A percentile compares a stretch with the other conserved stretches of the same genome.
Evolutionary conservation across 108 stramenopile genomes (phyloP).

Genomic region (Pelagomonas calceolata): DNA sequence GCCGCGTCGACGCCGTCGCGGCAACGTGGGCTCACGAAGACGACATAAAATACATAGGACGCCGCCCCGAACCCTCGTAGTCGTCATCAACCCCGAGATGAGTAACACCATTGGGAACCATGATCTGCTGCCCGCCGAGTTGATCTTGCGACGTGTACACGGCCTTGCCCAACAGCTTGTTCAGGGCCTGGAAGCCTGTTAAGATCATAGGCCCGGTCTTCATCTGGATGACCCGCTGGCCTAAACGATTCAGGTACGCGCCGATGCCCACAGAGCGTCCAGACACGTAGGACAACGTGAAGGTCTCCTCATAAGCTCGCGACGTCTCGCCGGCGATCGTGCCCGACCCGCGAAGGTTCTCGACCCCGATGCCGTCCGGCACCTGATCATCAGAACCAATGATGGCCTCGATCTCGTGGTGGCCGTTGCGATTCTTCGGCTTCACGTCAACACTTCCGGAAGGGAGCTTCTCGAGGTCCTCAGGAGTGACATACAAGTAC

Average conservation of each 20-base stretch:
- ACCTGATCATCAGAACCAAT: constrained; percentile 57
- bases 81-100: constrained; percentile 85
- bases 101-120: constrained; percentile 89
- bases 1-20: too few species aligned
- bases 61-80: constrained; percentile 71
- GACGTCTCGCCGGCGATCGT: constrained; percentile 98
- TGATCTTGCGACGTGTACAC: constrained; percentile 95
- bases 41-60: too few species aligned
- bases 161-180: constrained; percentile 92
- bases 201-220: constrained; percentile 81
- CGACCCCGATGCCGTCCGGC: constrained; percentile 87
- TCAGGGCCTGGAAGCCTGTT: constrained; percentile 85
- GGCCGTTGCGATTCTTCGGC: constrained; percentile 58
- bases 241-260: constrained; percentile 80
- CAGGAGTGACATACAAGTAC: constrained; percentile 85
- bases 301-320: constrained; percentile 86
- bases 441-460: constrained; percentile 73
- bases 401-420: constrained; percentile 76
- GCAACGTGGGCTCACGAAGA: too few species aligned
- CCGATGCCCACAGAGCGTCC: constrained; percentile 91
- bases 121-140: constrained; percentile 94
- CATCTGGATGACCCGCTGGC: constrained; percentile 86
- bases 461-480: constrained; percentile 74
- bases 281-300: constrained; percentile 90
- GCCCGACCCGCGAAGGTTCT: constrained; percentile 91